phyloP scores from a whole-genome alignment of 495 filamentous ascomycete genomes.

The Penicillium canariense region DNA sequence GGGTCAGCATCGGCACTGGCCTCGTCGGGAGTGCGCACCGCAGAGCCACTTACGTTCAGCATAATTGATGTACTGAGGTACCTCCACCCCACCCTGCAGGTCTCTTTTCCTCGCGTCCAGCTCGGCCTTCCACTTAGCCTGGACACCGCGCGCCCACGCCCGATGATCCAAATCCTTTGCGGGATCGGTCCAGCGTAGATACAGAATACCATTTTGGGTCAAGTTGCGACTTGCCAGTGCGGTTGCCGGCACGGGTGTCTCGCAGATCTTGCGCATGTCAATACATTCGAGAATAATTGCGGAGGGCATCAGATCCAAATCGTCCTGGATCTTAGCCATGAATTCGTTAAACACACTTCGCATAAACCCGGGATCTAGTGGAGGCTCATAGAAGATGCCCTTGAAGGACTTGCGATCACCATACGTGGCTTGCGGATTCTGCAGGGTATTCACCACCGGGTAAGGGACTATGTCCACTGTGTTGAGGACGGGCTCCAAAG shows the following conservation, averaged over 20 bases:
- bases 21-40: not conserved
- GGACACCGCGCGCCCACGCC: conserved; percentile 29
- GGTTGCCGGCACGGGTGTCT: conserved; percentile 22
- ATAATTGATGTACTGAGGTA: conserved; percentile 44
- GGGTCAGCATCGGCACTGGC: conserved; percentile 1
- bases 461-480: conserved; percentile 43
- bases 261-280: conserved; percentile 35
- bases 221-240: conserved; percentile 32
- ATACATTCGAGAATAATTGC: conserved; percentile 35
- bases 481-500: conserved; percentile 36
- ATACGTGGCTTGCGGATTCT: conserved; percentile 39
- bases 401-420: conserved; percentile 47
- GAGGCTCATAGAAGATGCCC: conserved; percentile 48
- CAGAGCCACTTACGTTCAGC: conserved; percentile 37
- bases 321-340: conserved; percentile 28
- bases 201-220: conserved; percentile 37
- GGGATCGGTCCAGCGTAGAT: conserved; percentile 32
- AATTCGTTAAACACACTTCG: conserved; percentile 39
- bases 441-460: conserved; percentile 39
- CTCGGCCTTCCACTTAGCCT: conserved; percentile 29
- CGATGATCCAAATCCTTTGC: conserved; percentile 31
- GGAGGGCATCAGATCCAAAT: conserved; percentile 23
- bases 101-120: conserved; percentile 14
- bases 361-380: conserved; percentile 33
- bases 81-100: conserved; percentile 7